Conservation (phyloP, 768 basidiomycete genomes). For the Tylopilus balloui region DNA sequence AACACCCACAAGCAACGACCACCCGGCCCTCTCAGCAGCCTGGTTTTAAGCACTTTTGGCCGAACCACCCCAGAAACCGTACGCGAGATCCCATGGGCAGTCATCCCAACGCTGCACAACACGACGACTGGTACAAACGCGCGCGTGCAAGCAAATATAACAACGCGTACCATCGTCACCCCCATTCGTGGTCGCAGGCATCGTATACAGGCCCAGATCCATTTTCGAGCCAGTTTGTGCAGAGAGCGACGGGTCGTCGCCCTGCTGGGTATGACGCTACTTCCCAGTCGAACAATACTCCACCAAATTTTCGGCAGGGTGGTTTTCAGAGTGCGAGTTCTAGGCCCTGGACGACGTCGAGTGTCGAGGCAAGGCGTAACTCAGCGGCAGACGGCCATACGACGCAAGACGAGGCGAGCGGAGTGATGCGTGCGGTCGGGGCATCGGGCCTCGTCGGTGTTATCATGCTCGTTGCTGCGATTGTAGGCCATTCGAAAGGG, state of each 20-base stretch:
- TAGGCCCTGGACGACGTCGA: constrained; percentile 4
- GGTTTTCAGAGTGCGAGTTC: constrained; percentile 5
- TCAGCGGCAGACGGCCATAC: constrained; percentile 7
- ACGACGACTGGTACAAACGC: constrained; percentile 12
- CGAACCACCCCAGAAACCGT: constrained; percentile 21
- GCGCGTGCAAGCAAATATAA: constrained; percentile 1
- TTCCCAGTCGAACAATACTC: not conserved
- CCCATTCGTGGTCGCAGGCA: constrained; percentile 2
- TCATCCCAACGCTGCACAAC: constrained; percentile 6
- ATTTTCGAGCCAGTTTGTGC: constrained; percentile 24
- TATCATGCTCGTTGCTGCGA: constrained; percentile 24
- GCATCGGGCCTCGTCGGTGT: constrained; percentile 27
- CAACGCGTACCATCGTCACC: not conserved
- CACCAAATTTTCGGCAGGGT: not conserved
- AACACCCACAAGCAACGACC: constrained; percentile 32
- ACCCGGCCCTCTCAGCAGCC: constrained; percentile 23
- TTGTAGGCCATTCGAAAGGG: constrained; percentile 15
- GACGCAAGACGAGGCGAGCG: constrained; percentile 23
- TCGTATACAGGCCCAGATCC: constrained; percentile 15
- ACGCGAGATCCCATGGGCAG: constrained; percentile 10
- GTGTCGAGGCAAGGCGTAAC: not conserved
- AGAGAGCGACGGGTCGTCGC: constrained; percentile 25
- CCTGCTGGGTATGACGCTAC: not conserved
- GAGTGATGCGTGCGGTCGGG: constrained; percentile 22
- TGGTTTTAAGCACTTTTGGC: constrained; percentile 27